Evolutionary conservation across 345 rosid genomes (phyloP).

Genomic region (Linum lewisii): DNA sequence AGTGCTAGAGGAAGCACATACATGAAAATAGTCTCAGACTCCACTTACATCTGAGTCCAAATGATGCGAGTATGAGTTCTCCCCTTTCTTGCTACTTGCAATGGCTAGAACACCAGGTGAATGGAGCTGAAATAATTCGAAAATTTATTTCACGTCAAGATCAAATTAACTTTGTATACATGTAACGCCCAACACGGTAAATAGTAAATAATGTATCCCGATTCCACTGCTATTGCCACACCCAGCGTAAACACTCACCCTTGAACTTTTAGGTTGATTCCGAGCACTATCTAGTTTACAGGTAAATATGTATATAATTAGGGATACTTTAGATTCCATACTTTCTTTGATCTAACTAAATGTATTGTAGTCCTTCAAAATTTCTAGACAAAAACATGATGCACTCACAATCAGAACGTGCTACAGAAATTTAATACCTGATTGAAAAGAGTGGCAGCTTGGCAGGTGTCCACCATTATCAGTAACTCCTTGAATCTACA

Average conservation of each 20-base stretch:
- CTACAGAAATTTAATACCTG: slow-evolving; percentile 39
- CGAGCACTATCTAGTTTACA: not conserved
- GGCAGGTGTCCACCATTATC: slow-evolving; percentile 99
- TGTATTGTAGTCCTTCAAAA: not conserved
- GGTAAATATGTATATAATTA: not conserved
- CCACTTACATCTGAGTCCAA: slow-evolving; percentile 84
- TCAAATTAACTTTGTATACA: not conserved
- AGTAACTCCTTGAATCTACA: slow-evolving; percentile 91
- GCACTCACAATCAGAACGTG: not conserved
- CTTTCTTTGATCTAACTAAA: not conserved
- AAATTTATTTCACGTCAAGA: slow-evolving; percentile 5
- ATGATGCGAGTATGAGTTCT: slow-evolving; percentile 98
- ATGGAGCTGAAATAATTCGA: slow-evolving; percentile 47
- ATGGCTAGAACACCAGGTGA: slow-evolving; percentile 95
- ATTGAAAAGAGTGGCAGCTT: slow-evolving; percentile 93
- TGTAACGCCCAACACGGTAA: not conserved
- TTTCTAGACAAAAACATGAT: not conserved
- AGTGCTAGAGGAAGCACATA: slow-evolving; percentile 6
- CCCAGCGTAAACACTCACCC: not conserved
- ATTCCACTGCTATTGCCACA: not conserved
- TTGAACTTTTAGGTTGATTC: too few relatives aligned
- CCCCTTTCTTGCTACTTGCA: slow-evolving; percentile 97
- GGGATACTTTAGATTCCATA: not conserved
- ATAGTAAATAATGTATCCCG: too few relatives aligned
- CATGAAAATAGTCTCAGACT: slow-evolving; percentile 1